Conservation (phyloP, 176 grass and related monocot species). For the Alloteropsis semialata region DNA sequence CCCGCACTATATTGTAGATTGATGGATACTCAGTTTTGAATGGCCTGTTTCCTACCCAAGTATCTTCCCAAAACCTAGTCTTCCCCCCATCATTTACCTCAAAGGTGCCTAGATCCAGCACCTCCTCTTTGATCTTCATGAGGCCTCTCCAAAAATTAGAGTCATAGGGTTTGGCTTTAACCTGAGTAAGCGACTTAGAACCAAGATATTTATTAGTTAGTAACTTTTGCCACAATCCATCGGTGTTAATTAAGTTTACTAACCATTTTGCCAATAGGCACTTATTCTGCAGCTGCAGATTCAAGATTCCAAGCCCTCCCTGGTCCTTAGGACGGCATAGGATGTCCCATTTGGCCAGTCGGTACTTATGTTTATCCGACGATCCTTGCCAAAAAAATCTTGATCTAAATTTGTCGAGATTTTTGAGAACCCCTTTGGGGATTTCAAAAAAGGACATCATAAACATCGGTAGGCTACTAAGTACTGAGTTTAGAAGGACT, state of each 20-base stretch:
- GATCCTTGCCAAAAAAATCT: neutral
- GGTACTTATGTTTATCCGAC: too few species aligned
- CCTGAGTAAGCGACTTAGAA: neutral
- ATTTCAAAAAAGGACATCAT: neutral
- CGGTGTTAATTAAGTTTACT: neutral
- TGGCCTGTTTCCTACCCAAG: neutral
- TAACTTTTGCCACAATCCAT: neutral
- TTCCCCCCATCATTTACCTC: neutral
- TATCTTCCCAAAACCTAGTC: neutral
- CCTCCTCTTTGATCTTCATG: neutral
- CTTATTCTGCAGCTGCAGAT: neutral
- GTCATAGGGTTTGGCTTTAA: neutral
- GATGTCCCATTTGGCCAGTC: too few species aligned
- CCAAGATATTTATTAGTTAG: neutral
- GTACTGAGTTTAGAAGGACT: neutral
- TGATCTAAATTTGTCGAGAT: neutral
- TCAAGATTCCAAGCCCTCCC: too few species aligned
- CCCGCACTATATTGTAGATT: too few species aligned
- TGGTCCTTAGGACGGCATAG: too few species aligned
- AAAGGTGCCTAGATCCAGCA: neutral
- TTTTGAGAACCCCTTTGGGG: neutral
- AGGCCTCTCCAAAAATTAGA: neutral
- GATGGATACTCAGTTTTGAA: too few species aligned
- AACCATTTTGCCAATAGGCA: neutral
- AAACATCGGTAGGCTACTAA: neutral